Evolutionary conservation across 805 yeast species (phyloP), one percentile per base, ranked within the genome.

Genomic region (Teunomyces funiuensis): DNA sequence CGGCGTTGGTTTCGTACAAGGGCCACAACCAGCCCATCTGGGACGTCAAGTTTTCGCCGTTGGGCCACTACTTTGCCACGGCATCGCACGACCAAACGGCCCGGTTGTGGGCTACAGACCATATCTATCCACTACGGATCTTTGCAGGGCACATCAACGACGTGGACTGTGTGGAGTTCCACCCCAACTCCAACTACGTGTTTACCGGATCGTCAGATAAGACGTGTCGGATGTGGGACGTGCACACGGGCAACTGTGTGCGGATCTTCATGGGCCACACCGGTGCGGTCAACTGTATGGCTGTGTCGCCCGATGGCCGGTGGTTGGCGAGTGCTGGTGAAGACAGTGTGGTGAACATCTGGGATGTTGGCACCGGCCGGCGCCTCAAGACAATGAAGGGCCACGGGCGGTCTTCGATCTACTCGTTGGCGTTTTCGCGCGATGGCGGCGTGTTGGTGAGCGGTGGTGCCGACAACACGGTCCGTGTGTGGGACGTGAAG

Each of bases 41-140:
- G 99, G 98, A 93, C 60, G 97, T 93, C 6, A 79, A 85, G 53
- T 93, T 88, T 57, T 83, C 96, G 2, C 99, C 99, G 2, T 69
- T 86, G 54, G 99, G 99, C 4, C 98, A 93, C 66, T 93, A 93
- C 66, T 93, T 93, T 64, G 97, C 95, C n/a, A 90, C 97, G 0
- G 97, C 95, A 0, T 88, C 97, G 2, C 97, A 90, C 58, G 99
- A 93, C 60, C 97, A 90, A 61, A 93, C 99, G 0, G 98, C 98
- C 1, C 77, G 98, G 47, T 72, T 93, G 42, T 93, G 99, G 99
- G 89, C 96, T 18, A 88, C 96, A 53, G 99, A 93, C 61, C 99
- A 93, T 64, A 90, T 93, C 33, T 90, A 91, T 60, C 98, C 99
- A 27, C 72, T 93, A 54, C 75, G 99, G 52, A 87, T 93, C 18